Evolutionary conservation across 2,329 filamentous ascomycete species (phyloP), one percentile per base, ranked within the genome.

Genomic region (Diaporthe amygdali): DNA sequence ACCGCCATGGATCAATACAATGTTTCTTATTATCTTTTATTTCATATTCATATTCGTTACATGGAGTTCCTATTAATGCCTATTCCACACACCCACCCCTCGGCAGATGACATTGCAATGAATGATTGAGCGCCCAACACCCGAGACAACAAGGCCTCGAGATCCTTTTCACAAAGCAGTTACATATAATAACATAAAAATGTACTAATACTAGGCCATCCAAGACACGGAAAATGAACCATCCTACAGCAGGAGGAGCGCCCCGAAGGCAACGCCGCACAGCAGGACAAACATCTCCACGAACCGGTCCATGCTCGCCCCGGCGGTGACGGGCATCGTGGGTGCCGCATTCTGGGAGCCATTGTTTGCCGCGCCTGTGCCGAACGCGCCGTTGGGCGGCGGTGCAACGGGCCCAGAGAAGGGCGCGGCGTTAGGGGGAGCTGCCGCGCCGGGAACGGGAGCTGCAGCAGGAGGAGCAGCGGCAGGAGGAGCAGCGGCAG

Each of bases 211-310:
- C 37, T 25, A 20, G n/a, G 14, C 59, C 59, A 46, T 46, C 30
- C 17, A 5, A 59, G 12, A 39, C n/a, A 14, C 41, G 14, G 27
- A 55, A 7, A 27, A 22, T 27, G 17, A 68, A 47, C 12, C 17
- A 17, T 12, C 32, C 41, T 68, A 69, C 25, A 69, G 55, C 25
- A 69, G 46, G 17, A 69, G 46, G 25, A 69, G 39, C 34, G 37
- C 46, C 25, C 68, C 68, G 27, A 69, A 66, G n/a, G 56, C 56
- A 12, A 69, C 7, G 7, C 25, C 55, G 34, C 54, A 32, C 10
- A 69, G 56, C 54, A 69, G 34, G n/a, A 66, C 56, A 17, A 69
- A 46, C 46, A 61, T 46, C 34, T 63, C 47, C 34, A 54, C 68
- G 34, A 66, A 14, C 56, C 49, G 47, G 56, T 64, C 39, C 46